Percentiles rank a stretch among this genome's conserved stretches.
Evolutionary conservation across 2,329 filamentous ascomycete genomes (phyloP).

Genomic region (Penicillium thymicola): DNA sequence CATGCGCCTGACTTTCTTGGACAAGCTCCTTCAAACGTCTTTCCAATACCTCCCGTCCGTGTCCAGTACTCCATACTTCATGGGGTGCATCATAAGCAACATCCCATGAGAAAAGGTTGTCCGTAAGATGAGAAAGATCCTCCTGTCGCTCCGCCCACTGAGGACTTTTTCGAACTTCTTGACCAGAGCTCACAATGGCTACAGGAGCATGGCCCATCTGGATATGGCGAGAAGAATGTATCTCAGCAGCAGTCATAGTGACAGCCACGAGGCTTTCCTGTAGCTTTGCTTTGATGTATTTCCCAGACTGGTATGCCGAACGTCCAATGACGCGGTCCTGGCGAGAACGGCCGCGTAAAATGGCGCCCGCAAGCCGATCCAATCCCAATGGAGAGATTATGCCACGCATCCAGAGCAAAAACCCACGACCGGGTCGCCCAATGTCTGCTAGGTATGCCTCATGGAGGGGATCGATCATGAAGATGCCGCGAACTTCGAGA

Average conservation of each 20-base stretch:
- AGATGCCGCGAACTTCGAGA: slow-evolving; percentile 68
- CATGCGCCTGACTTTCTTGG: slow-evolving; percentile 13
- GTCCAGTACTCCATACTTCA: slow-evolving; percentile 73
- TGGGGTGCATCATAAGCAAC: slow-evolving; percentile 81
- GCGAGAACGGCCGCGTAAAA: slow-evolving; percentile 76
- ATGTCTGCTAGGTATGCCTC: slow-evolving; percentile 74
- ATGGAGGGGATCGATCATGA: slow-evolving; percentile 85
- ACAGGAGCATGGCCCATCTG: slow-evolving; percentile 73
- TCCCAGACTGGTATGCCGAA: slow-evolving; percentile 73
- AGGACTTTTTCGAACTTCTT: slow-evolving; percentile 61
- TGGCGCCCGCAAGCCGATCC: slow-evolving; percentile 71
- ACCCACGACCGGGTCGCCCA: slow-evolving; percentile 67
- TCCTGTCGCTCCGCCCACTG: slow-evolving; percentile 83
- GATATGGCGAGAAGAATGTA: slow-evolving; percentile 73
- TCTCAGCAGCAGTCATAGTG: slow-evolving; percentile 79
- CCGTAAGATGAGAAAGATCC: slow-evolving; percentile 75
- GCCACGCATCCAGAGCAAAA: slow-evolving; percentile 81
- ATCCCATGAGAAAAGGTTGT: slow-evolving; percentile 78
- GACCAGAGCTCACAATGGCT: slow-evolving; percentile 77
- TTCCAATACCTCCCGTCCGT: slow-evolving; percentile 73
- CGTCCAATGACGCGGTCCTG: slow-evolving; percentile 83
- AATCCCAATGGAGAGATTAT: slow-evolving; percentile 83
- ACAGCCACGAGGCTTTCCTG: slow-evolving; percentile 89
- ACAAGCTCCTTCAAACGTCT: slow-evolving; percentile 72
- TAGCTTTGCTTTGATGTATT: slow-evolving; percentile 82